Evolutionary conservation across 192 early-diverging fungal genomes (phyloP), one percentile per base, ranked within the genome.

Genomic region (Coemansia sp.): DNA sequence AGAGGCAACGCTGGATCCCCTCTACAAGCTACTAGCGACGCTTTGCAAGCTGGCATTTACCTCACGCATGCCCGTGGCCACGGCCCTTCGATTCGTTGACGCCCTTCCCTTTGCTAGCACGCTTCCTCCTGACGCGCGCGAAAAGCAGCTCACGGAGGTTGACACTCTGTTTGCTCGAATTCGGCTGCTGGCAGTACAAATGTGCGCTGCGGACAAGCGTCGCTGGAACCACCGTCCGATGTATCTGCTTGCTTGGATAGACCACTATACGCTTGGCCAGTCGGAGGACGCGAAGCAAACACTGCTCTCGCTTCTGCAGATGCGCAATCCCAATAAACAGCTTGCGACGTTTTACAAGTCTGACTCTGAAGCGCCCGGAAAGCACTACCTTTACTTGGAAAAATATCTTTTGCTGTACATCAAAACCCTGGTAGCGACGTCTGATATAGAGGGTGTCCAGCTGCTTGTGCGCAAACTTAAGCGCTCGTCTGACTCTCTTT

Each of bases 301-400:
- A 2, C 56, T 84, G 38, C 66, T 75, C 41, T 58, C 70, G 33
- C 66, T 84, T 8, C 56, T 84, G 36, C 76, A 84, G 61, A 75
- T 75, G 70, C 81, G 81, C 57, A 66, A 17, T 34, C 39, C 73
- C 3, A 70, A 67, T 43, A 79, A 72, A 61, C 77, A 79, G 61
- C 73, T 84, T 9, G 76, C 81, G 11, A 73, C 73, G 32, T 84
- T 84, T 54, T 84, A 84, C 71, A 84, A 84, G 71, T 63, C 81
- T 2, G 74, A 79, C n/a, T 79, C 68, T 64, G 81, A 84, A 53
- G 66, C 73, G 37, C 74, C 81, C 0, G 81, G 81, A 51, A 79
- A 79, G 66, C 81, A 84, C 58, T 84, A 84, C 22, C 52, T 72
- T n/a, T 84, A 84, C 34, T 34, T 84, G 61, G 73, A 84, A 72